Evolutionary conservation across 176 grass and related monocot genomes (phyloP).

Genomic region (Eragrostis curvula): DNA sequence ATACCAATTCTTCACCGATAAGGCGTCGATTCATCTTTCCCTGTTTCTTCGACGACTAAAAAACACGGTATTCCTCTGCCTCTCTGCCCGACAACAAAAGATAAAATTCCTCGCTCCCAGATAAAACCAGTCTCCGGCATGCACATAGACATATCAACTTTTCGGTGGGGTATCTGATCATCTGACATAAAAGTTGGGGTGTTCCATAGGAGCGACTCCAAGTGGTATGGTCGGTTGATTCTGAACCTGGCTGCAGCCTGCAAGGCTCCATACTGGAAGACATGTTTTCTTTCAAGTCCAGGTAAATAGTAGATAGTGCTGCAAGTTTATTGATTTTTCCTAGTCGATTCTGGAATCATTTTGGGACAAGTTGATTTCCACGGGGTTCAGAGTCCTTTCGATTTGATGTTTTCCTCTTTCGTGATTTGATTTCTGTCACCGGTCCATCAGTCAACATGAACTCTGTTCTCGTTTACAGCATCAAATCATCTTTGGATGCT

Average conservation of each 20-base stretch:
- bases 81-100: not conserved
- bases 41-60: conserved; percentile 2
- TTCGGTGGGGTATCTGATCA: conserved; percentile 7
- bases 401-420: conserved; percentile 2
- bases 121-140: not conserved
- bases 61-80: not conserved
- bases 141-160: not conserved
- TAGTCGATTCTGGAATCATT: conserved; percentile 20
- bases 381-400: conserved; percentile 32
- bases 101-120: not conserved
- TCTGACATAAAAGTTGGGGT: conserved; percentile 1
- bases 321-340: not conserved
- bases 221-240: conserved; percentile 23
- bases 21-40: conserved; percentile 21
- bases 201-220: not conserved
- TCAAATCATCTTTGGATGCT: conserved; percentile 40
- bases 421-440: conserved; percentile 18
- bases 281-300: conserved; percentile 75
- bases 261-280: conserved; percentile 23
- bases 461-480: conserved; percentile 24
- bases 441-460: conserved; percentile 43
- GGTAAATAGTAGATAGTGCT: conserved; percentile 27
- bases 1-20: conserved; percentile 12
- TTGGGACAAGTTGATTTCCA: conserved; percentile 28
- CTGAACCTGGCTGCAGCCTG: conserved; percentile 14